Conservation (phyloP, 345 rosid genomes). For the Eucalyptus sp. region DNA sequence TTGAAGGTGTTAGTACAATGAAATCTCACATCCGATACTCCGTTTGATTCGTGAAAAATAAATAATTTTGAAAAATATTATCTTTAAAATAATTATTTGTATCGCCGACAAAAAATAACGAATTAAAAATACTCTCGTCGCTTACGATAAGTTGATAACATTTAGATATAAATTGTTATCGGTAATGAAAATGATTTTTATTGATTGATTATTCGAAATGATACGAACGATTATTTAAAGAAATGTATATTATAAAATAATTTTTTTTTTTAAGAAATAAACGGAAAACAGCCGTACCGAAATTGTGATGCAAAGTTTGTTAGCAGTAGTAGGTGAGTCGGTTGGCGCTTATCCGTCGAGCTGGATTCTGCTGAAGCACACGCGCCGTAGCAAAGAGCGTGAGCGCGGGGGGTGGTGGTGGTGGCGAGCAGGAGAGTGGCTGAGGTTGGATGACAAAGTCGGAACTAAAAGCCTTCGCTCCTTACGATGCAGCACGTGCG, state of each 20-base stretch:
- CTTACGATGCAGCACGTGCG: neutral
- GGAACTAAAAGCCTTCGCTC: neutral
- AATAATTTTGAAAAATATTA: accelerated
- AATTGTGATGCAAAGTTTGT: neutral
- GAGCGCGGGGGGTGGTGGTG: neutral
- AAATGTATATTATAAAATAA: neutral
- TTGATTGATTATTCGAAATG: neutral
- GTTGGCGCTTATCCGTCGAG: neutral
- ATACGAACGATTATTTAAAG: neutral
- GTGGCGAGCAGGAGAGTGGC: neutral
- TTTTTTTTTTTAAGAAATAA: neutral
- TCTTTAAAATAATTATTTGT: neutral
- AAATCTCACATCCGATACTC: neutral
- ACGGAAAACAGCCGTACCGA: neutral
- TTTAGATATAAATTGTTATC: accelerated
- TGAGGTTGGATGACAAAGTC: neutral
- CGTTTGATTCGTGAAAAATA: neutral
- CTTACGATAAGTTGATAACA: neutral
- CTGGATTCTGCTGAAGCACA: neutral
- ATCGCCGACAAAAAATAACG: accelerated
- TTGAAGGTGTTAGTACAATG: neutral
- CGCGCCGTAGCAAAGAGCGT: neutral
- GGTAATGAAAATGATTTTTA: neutral
- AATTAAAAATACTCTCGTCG: accelerated
- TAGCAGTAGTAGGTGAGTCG: neutral